Evolutionary conservation across 805 yeast species (phyloP).

Genomic region (Ogataea trehalophila): DNA sequence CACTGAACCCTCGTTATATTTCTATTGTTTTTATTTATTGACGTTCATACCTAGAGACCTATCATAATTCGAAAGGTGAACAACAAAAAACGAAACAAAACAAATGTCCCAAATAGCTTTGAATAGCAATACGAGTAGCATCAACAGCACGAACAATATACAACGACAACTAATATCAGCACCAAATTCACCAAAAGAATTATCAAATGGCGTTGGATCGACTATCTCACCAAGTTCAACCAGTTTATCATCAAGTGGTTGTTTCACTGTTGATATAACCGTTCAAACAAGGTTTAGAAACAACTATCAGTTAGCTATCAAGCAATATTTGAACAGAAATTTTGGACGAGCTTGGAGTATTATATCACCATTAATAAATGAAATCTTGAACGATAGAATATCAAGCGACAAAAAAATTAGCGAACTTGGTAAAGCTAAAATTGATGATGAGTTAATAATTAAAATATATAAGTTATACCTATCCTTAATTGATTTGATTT

Average conservation of each 20-base stretch:
- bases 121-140: constrained; percentile 7
- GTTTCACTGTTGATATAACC: constrained; percentile 11
- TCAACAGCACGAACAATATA: background rate
- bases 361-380: constrained; percentile 17
- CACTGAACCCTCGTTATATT: too few species aligned
- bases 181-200: constrained; percentile 1
- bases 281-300: constrained; percentile 16
- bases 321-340: constrained; percentile 34
- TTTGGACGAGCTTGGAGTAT: constrained; percentile 27
- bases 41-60: too few species aligned
- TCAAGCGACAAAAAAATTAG: background rate
- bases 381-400: constrained; percentile 6
- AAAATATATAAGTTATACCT: constrained; percentile 26
- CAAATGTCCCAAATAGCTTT: constrained; percentile 12
- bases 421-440: background rate
- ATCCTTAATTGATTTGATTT: constrained; percentile 25
- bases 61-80: too few species aligned
- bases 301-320: constrained; percentile 36
- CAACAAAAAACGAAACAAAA: too few species aligned
- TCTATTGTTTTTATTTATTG: too few species aligned
- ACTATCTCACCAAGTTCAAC: background rate
- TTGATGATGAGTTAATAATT: constrained; percentile 11
- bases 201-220: background rate
- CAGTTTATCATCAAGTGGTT: constrained; percentile 1
- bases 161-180: constrained; percentile 1